phyloP scores from a whole-genome alignment of 495 filamentous ascomycete species.

The Aspergillus asperescens region DNA sequence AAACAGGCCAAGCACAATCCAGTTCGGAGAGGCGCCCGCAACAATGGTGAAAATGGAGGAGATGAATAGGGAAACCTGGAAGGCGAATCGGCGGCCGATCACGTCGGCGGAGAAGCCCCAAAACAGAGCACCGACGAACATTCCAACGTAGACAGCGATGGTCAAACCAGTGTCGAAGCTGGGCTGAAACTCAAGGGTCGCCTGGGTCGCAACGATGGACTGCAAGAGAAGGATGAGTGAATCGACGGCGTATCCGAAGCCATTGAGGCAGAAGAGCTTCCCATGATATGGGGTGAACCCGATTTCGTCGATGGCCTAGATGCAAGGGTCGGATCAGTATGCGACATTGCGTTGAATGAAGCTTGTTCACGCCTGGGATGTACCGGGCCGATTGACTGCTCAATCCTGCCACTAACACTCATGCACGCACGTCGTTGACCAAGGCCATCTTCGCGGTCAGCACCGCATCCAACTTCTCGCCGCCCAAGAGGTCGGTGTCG shows the following conservation, averaged over 20 bases:
- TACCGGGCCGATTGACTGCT: not conserved
- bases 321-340: not conserved
- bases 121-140: conserved; percentile 50
- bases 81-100: conserved; percentile 50
- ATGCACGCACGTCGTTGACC: conserved; percentile 59
- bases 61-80: conserved; percentile 48
- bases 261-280: conserved; percentile 62
- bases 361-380: not conserved
- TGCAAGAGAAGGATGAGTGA: conserved; percentile 63
- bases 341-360: not conserved
- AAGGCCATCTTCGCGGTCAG: conserved; percentile 63
- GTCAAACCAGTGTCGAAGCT: conserved; percentile 38
- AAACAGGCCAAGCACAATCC: conserved; percentile 46
- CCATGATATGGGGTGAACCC: conserved; percentile 63
- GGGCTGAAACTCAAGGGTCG: conserved; percentile 54
- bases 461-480: conserved; percentile 52
- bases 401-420: not conserved
- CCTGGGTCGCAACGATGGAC: conserved; percentile 55
- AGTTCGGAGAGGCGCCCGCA: conserved; percentile 45
- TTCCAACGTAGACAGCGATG: conserved; percentile 53
- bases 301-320: conserved; percentile 67
- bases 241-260: conserved; percentile 68
- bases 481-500: conserved; percentile 47
- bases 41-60: conserved; percentile 46
- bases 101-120: conserved; percentile 52